These are phyloP conservation scores for Ceratocystis cubensis DNA, from an alignment of 2,329 filamentous ascomycete genomes.

Conservation along the genomic window DNA sequence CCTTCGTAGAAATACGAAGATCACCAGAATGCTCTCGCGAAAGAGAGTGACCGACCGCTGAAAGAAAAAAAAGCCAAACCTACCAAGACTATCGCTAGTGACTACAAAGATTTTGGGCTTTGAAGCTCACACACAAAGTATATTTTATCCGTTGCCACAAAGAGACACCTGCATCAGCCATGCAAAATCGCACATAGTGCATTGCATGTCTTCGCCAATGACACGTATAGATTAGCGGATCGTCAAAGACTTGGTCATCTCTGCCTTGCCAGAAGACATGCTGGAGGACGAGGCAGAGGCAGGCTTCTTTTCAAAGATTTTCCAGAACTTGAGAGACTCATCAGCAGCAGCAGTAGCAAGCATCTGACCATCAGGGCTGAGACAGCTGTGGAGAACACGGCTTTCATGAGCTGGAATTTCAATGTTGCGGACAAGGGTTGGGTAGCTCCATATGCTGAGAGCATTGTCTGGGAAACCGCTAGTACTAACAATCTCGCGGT, in stretches of 20 bases:
- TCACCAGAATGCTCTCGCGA: background rate
- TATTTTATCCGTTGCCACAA: background rate
- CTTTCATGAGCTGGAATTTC: constrained; percentile 98
- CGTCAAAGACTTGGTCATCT: constrained; percentile 90
- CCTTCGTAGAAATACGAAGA: background rate
- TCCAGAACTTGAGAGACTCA: constrained; percentile 99
- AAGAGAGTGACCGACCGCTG: background rate
- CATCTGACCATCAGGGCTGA: constrained; percentile 97
- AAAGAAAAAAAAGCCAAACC: constrained; percentile 7
- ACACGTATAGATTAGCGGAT: constrained; percentile 47
- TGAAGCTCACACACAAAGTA: too few species aligned
- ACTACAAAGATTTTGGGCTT: background rate
- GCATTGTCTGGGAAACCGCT: constrained; percentile 99
- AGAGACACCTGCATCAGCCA: background rate
- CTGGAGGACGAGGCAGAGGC: constrained; percentile 54
- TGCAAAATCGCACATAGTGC: background rate
- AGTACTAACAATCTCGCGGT: constrained; percentile 95
- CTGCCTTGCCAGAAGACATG: constrained; percentile 62
- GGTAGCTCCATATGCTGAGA: constrained; percentile 98
- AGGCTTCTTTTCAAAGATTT: constrained; percentile 98
- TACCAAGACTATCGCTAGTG: background rate
- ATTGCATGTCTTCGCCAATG: background rate
- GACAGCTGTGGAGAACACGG: constrained; percentile 86
- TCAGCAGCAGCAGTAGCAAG: constrained; percentile 90
- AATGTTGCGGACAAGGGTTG: constrained; percentile 88